Evolutionary conservation across 306 rosid species (phyloP).

Genomic region (Vicia villosa): DNA sequence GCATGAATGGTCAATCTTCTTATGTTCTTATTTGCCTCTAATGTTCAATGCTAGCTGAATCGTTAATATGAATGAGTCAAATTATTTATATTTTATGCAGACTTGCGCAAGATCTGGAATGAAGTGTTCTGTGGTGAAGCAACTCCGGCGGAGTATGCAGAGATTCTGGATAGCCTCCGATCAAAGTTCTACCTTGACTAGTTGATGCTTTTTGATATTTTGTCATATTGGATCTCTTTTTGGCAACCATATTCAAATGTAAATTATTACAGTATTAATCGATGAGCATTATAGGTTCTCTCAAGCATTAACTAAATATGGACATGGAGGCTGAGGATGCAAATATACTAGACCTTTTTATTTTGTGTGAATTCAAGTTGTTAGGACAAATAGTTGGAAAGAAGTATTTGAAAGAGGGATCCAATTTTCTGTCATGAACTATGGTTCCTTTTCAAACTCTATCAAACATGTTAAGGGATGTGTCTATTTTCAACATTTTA

Average conservation of each 20-base stretch:
- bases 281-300: slow-evolving; percentile 11
- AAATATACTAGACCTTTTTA: background rate
- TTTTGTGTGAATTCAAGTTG: background rate
- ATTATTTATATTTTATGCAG: slow-evolving; percentile 49
- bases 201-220: slow-evolving; percentile 14
- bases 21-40: background rate
- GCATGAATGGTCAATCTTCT: background rate
- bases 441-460: slow-evolving; percentile 1
- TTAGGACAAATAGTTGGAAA: background rate
- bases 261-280: slow-evolving; percentile 33
- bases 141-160: slow-evolving; percentile 70
- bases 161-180: slow-evolving; percentile 68
- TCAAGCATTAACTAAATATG: background rate
- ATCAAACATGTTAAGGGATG: background rate
- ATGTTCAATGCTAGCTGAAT: background rate
- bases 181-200: slow-evolving; percentile 55
- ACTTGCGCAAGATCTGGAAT: slow-evolving; percentile 73
- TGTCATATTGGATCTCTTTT: background rate
- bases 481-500: background rate
- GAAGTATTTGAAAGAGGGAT: slow-evolving; percentile 1
- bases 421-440: background rate
- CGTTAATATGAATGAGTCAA: background rate
- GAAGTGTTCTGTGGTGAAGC: slow-evolving; percentile 71
- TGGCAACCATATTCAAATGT: slow-evolving; percentile 16
- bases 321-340: background rate